Evolutionary conservation across 495 filamentous ascomycete genomes (phyloP).

Genomic region (Penicillium parvum): DNA sequence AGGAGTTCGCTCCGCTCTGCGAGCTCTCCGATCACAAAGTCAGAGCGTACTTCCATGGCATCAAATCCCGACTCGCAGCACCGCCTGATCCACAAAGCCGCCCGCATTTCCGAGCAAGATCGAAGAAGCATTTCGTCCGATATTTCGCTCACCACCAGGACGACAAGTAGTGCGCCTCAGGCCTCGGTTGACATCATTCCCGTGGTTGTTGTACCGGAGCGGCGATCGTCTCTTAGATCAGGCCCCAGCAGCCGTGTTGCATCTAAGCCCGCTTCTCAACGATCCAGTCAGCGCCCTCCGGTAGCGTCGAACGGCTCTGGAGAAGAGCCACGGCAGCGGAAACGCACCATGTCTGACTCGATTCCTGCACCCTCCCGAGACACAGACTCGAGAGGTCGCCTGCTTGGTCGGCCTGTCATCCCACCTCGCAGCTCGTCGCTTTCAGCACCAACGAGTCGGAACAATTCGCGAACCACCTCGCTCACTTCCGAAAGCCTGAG

Average conservation of each 20-base stretch:
- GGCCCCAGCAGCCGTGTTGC: constrained; percentile 33
- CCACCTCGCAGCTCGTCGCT: constrained; percentile 61
- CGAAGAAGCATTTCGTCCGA: constrained; percentile 58
- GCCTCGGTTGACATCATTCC: constrained; percentile 55
- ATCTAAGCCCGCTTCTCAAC: constrained; percentile 36
- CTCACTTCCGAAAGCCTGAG: constrained; percentile 57
- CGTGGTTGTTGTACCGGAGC: constrained; percentile 68
- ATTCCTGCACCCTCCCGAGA: constrained; percentile 23
- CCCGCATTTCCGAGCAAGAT: constrained; percentile 45
- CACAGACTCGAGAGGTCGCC: constrained; percentile 24
- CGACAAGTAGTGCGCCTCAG: constrained; percentile 43
- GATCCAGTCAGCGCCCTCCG: constrained; percentile 30
- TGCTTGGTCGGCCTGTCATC: constrained; percentile 48
- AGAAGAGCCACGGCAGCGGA: constrained; percentile 27
- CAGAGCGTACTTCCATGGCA: constrained; percentile 40
- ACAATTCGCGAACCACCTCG: constrained; percentile 60
- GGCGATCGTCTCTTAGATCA: constrained; percentile 60
- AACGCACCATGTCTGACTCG: constrained; percentile 40
- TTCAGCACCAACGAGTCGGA: constrained; percentile 66
- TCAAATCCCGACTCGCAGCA: constrained; percentile 40
- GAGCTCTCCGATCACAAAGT: constrained; percentile 40
- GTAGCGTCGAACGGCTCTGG: constrained; percentile 33
- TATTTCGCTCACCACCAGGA: constrained; percentile 50
- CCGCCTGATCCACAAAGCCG: constrained; percentile 45
- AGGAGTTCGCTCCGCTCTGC: constrained; percentile 53